Evolutionary conservation across 176 grass and related monocot genomes (phyloP).

Genomic region (Areca catechu): DNA sequence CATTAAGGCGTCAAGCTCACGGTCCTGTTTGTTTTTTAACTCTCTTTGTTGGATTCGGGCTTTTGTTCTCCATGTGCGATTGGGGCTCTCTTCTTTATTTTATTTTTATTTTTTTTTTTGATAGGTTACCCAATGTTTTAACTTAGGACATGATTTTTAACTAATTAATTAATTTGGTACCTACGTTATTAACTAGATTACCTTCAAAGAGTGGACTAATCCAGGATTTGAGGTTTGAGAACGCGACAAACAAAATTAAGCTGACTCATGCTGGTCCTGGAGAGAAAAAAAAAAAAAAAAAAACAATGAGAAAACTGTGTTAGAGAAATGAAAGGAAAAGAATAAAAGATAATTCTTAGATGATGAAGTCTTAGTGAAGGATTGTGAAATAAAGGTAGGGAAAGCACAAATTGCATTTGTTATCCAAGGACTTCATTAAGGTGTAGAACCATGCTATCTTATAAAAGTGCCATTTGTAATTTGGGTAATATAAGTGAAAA

Average conservation of each 20-base stretch:
- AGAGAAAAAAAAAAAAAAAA: too few species aligned
- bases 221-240: constrained; percentile 81
- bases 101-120: neutral
- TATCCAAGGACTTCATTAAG: too few species aligned
- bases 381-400: too few species aligned
- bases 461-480: too few species aligned
- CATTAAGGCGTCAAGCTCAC: constrained; percentile 74
- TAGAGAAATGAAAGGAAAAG: too few species aligned
- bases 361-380: too few species aligned
- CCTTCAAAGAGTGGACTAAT: constrained; percentile 67
- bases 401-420: too few species aligned
- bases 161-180: neutral
- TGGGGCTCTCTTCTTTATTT: too few species aligned
- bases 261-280: constrained; percentile 37
- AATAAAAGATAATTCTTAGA: too few species aligned
- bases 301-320: too few species aligned
- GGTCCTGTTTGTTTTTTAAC: constrained; percentile 9
- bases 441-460: too few species aligned
- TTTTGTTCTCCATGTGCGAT: neutral
- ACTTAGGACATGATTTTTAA: neutral
- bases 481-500: too few species aligned
- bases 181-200: constrained; percentile 36
- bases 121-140: neutral
- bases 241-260: constrained; percentile 62
- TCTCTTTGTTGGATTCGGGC: neutral